These are phyloP conservation scores for Micromonas pusilla DNA, from an alignment of 139 green algal genomes.

Conservation along the genomic window DNA sequence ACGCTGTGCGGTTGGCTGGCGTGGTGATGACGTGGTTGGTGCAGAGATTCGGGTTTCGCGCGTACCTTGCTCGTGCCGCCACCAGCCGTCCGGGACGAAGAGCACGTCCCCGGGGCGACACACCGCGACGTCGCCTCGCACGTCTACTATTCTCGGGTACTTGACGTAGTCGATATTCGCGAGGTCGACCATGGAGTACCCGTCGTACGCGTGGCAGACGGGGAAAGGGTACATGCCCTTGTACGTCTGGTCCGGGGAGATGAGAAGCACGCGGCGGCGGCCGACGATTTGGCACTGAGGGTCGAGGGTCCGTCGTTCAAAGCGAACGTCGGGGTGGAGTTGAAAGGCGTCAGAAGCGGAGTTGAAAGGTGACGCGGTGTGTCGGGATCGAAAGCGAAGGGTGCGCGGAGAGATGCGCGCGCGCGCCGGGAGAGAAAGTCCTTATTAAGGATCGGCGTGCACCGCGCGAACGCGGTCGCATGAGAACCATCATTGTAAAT, in stretches of 20 bases:
- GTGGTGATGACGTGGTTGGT: too few species aligned
- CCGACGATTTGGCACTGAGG: conserved; percentile 45
- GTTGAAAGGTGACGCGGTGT: too few species aligned
- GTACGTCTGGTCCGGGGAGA: conserved; percentile 48
- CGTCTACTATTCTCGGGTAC: conserved; percentile 41
- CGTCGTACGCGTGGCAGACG: conserved; percentile 65
- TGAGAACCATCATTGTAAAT: too few species aligned
- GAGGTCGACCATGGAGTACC: conserved; percentile 60
- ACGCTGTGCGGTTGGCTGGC: too few species aligned
- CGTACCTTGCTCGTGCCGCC: conserved; percentile 31
- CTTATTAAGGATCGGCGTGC: too few species aligned
- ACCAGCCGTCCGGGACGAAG: conserved; percentile 43
- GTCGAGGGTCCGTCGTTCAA: not conserved
- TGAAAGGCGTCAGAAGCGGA: too few species aligned
- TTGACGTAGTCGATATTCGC: conserved; percentile 44
- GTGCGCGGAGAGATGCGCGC: too few species aligned
- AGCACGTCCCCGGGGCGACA: conserved; percentile 52
- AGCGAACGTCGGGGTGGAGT: too few species aligned
- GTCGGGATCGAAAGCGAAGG: too few species aligned
- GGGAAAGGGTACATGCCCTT: conserved; percentile 63
- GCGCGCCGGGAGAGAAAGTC: too few species aligned
- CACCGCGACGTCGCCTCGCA: conserved; percentile 39
- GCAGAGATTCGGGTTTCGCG: too few species aligned
- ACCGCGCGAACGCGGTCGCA: too few species aligned
- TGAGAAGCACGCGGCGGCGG: conserved; percentile 52